phyloP scores from a whole-genome alignment of 2,329 filamentous ascomycete species.

The Paecilomyces fulvus region DNA sequence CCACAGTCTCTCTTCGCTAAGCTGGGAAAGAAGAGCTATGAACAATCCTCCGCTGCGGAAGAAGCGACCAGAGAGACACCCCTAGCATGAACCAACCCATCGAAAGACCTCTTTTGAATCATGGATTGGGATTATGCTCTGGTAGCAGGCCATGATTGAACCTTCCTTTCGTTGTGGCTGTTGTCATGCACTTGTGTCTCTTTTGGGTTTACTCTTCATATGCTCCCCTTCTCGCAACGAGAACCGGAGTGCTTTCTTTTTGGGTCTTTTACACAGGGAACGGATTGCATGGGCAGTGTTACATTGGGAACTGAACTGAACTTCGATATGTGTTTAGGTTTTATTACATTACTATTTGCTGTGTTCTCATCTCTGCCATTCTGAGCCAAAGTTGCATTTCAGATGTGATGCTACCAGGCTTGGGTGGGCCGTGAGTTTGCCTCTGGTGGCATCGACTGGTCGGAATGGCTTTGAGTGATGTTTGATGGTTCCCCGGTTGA shows the following conservation, averaged over 20 bases:
- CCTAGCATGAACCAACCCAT: not conserved
- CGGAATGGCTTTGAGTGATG: not conserved
- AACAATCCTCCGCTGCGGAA: conserved; percentile 21
- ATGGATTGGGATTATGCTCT: not conserved
- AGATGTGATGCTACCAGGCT: not conserved
- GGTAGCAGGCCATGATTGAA: not conserved
- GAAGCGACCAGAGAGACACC: not conserved
- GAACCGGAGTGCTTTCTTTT: not conserved
- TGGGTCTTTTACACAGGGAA: not conserved
- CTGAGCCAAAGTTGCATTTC: not conserved
- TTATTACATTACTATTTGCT: not conserved
- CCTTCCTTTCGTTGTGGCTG: not conserved
- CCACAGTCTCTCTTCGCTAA: conserved; percentile 41
- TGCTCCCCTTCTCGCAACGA: too few relatives aligned
- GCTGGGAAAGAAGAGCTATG: conserved; percentile 37
- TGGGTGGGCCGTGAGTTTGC: not conserved
- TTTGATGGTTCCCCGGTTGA: not conserved
- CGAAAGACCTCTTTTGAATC: not conserved
- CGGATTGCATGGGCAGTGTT: not conserved
- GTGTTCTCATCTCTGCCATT: not conserved
- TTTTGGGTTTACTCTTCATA: not conserved
- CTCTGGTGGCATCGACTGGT: not conserved
- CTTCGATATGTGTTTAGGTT: not conserved
- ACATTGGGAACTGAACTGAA: not conserved
- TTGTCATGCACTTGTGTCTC: not conserved